Evolutionary conservation across 2,329 filamentous ascomycete species (phyloP).

Genomic region (Colletotrichum sansevieriae): DNA sequence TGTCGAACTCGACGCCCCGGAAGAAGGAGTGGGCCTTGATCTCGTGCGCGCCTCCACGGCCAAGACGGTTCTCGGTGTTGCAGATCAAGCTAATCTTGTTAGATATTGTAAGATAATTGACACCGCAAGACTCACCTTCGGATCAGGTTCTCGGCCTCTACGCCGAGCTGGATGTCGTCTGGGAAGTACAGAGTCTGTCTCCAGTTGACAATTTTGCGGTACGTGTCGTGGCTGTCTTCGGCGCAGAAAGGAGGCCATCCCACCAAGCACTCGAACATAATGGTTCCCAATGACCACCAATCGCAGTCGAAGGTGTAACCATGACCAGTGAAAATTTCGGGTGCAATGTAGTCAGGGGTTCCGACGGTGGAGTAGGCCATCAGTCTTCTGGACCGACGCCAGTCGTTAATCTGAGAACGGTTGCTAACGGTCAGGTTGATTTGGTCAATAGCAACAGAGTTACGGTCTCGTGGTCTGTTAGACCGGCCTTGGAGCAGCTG

Average conservation of each 20-base stretch:
- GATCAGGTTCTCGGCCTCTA: constrained; percentile 92
- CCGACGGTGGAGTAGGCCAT: constrained; percentile 99
- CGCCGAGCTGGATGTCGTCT: constrained; percentile 89
- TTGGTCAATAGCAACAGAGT: constrained; percentile 95
- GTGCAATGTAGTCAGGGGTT: constrained; percentile 98
- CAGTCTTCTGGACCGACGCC: constrained; percentile 93
- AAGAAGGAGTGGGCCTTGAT: constrained; percentile 97
- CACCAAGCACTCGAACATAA: constrained; percentile 99
- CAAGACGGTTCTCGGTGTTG: constrained; percentile 92
- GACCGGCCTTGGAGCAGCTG: constrained; percentile 88
- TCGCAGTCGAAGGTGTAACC: constrained; percentile 98
- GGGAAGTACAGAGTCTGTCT: constrained; percentile 95
- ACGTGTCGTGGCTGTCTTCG: constrained; percentile 96
- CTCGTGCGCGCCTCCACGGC: constrained; percentile 86
- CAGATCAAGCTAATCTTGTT: constrained; percentile 81
- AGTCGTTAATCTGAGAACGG: constrained; percentile 97
- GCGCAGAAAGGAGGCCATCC: constrained; percentile 99
- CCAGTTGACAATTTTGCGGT: constrained; percentile 99
- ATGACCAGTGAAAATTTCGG: constrained; percentile 96
- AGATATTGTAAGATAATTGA: background rate
- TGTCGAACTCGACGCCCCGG: constrained; percentile 95
- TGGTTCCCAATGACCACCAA: constrained; percentile 99
- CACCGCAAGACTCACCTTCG: constrained; percentile 73
- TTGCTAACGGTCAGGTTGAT: constrained; percentile 99
- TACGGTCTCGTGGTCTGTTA: constrained; percentile 82